Evolutionary conservation across 257 asterid species (phyloP), one percentile per base, ranked within the genome.

Genomic region (Salvia splendens): DNA sequence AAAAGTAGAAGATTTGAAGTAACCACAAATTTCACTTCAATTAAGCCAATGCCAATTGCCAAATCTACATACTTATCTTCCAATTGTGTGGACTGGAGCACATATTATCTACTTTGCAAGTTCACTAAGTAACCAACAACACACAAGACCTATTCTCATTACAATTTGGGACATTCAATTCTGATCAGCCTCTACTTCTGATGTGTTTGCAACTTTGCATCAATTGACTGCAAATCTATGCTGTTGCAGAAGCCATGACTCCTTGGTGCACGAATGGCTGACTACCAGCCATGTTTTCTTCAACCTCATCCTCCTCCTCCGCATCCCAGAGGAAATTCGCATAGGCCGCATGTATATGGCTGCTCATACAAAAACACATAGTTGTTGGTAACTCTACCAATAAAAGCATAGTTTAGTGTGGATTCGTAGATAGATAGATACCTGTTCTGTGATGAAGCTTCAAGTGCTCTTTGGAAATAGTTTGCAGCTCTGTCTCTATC

Each of bases 271-370:
- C 5, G 28, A 70, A 17, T 2, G 67, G 41, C 59, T 56, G 65
- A 40, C 53, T 14, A 1, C 14, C 64, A 54, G 72, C 41, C 6
- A 48, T 30, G 32, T 70, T 24, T 7, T 74, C 76, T 14, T 70
- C 74, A 1, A 52, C 79, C 3, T 54, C 77, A 2, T 24, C 30
- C 30, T 24, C 75, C 3, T 80, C 88, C 32, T 81, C 94, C 3
- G 76, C 55, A 65, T 87, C 89, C 98, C 98, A 92, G 12, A 92
- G 85, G 69, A 92, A 92, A 56, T 80, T 80, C 56, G 96, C 98
- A 35, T 81, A 85, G 5, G 98, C 95, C 4, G 98, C 96, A 36
- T 87, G 95, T 70, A 87, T 66, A 58, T 89, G 89, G 81, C 96
- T 88, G 91, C 61, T 54, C 8, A 28, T 5, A 5, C 53, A 42